Conservation (phyloP, 2,329 filamentous ascomycete genomes). For the Clarireedia paspali region DNA sequence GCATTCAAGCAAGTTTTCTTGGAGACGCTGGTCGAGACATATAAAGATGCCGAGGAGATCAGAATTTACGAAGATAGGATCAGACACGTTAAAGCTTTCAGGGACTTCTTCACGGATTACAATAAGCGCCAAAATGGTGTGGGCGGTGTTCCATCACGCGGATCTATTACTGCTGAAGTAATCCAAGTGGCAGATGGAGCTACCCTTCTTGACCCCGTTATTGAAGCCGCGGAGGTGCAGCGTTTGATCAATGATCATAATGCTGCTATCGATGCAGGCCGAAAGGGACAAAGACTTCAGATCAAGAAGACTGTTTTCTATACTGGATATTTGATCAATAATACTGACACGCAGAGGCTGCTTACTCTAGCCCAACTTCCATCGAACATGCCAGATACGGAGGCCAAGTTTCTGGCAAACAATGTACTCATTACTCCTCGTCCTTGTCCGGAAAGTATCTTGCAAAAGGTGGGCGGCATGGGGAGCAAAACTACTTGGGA, state of each 20-base stretch:
- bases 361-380: conserved; percentile 62
- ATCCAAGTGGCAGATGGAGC: conserved; percentile 76
- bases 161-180: conserved; percentile 68
- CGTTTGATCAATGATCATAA: conserved; percentile 89
- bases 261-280: conserved; percentile 39
- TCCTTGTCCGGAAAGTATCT: conserved; percentile 60
- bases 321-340: conserved; percentile 79
- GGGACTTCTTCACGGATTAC: conserved; percentile 73
- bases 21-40: conserved; percentile 75
- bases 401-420: conserved; percentile 77
- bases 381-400: conserved; percentile 52
- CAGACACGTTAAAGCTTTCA: conserved; percentile 70
- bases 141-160: conserved; percentile 46
- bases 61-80: conserved; percentile 63
- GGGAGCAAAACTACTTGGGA: conserved; percentile 79
- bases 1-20: conserved; percentile 86
- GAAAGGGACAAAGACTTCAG: conserved; percentile 42
- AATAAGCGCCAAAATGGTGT: conserved; percentile 50
- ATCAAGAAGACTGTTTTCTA: conserved; percentile 88
- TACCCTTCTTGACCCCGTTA: conserved; percentile 66
- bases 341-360: conserved; percentile 64
- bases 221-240: conserved; percentile 78
- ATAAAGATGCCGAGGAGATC: conserved; percentile 74
- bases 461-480: conserved; percentile 81
- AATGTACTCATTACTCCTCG: conserved; percentile 84